Percentiles rank a stretch among this genome's conserved stretches.
phyloP scores from a whole-genome alignment of 495 filamentous ascomycete genomes.

The Penicillium robsamsonii region DNA sequence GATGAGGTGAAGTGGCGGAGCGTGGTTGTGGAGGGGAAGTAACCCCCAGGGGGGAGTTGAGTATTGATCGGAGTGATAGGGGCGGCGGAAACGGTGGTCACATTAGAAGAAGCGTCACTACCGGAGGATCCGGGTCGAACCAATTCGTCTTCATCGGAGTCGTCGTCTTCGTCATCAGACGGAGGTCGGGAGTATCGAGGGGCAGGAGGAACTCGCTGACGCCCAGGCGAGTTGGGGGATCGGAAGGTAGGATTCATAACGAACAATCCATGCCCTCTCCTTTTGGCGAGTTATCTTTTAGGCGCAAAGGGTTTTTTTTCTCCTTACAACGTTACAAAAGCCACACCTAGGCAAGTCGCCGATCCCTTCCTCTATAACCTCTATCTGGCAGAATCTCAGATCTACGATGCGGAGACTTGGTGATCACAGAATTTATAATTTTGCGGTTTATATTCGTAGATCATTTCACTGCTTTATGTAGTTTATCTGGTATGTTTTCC shows the following conservation, averaged over 20 bases:
- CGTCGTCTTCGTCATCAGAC: constrained; percentile 26
- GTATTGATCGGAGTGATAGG: constrained; percentile 28
- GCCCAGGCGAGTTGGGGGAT: constrained; percentile 34
- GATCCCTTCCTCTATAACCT: constrained; percentile 6
- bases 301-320: constrained; percentile 3
- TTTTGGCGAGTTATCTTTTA: constrained; percentile 3
- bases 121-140: constrained; percentile 47
- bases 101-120: constrained; percentile 55
- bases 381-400: constrained; percentile 11
- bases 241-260: constrained; percentile 28
- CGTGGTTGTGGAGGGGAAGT: constrained; percentile 41
- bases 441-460: not conserved
- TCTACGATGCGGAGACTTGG: constrained; percentile 8
- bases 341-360: constrained; percentile 7
- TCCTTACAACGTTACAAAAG: constrained; percentile 7
- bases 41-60: constrained; percentile 22
- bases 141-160: constrained; percentile 41
- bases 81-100: constrained; percentile 44
- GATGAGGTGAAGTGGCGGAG: constrained; percentile 32
- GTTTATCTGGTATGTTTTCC: not conserved
- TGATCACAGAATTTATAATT: not conserved
- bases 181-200: constrained; percentile 19
- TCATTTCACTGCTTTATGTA: not conserved
- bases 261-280: constrained; percentile 16
- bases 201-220: constrained; percentile 23